A percentile compares a stretch with the other conserved stretches of the same genome.
Conservation (phyloP, 495 filamentous ascomycete genomes). For the Lophium mytilinum region DNA sequence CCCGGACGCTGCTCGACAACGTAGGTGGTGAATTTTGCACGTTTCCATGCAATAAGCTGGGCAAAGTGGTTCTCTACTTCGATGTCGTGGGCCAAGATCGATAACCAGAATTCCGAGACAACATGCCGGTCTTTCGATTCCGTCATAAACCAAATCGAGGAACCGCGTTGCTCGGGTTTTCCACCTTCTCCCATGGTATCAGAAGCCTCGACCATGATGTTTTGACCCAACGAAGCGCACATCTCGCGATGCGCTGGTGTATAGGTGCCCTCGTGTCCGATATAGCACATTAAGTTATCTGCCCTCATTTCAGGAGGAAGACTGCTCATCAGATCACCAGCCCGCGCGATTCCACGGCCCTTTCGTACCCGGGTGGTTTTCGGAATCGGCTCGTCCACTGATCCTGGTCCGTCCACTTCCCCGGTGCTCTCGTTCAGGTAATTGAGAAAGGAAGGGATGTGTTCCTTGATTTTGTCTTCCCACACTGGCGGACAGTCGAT, state of each 20-base stretch:
- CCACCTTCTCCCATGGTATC: constrained; percentile 44
- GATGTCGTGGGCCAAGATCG: constrained; percentile 85
- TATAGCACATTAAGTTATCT: constrained; percentile 96
- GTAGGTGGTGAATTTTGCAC: constrained; percentile 84
- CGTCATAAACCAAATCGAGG: constrained; percentile 98
- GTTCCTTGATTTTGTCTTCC: constrained; percentile 64
- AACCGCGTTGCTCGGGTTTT: constrained; percentile 66
- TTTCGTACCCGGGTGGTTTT: constrained; percentile 28
- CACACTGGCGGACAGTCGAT: constrained; percentile 86
- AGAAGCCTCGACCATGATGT: constrained; percentile 93
- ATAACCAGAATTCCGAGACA: constrained; percentile 87
- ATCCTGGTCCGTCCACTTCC: constrained; percentile 43
- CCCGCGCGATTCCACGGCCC: constrained; percentile 47
- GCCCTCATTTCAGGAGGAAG: constrained; percentile 79
- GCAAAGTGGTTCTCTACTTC: constrained; percentile 96
- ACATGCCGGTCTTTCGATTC: constrained; percentile 78
- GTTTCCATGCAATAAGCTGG: constrained; percentile 84
- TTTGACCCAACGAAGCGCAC: constrained; percentile 92
- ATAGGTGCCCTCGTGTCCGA: constrained; percentile 95
- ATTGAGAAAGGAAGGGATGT: constrained; percentile 71
- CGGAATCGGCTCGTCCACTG: constrained; percentile 31
- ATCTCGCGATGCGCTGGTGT: constrained; percentile 95
- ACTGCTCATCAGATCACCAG: constrained; percentile 90
- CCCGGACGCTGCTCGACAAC: constrained; percentile 88
- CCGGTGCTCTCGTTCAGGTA: constrained; percentile 77